Base-by-base conservation (phyloP, 495 filamentous ascomycete species). In the Aspergillus sclerotiicarbonarius region DNA sequence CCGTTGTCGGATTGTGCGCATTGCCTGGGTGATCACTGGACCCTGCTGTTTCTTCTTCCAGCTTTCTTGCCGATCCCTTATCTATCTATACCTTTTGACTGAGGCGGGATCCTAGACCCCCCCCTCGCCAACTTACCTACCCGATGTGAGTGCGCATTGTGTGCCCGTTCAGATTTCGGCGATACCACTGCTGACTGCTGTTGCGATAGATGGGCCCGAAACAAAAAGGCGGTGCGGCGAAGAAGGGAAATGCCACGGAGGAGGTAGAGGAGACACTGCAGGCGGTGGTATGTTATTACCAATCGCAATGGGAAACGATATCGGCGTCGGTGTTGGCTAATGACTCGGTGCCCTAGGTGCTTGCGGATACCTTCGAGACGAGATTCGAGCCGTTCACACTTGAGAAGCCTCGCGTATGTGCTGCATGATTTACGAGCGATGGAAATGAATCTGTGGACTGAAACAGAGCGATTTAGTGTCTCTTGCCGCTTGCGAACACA, bases 281-380 rank as follows among this genome's bases (percentile, higher is more conserved):
- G 74, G 93, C 93, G 45, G 91, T 98, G 63, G 90, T 93, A 72
- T 63, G 84, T 80, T 25, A 49, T 44, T 56, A 20, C 16, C 6
- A 33, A 21, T 37, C 20, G 12, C 25, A 50, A n/a, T 58, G 12
- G 46, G 54, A 58, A 56, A 67, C 31, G 52, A 62, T 31, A 12
- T 13, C 15, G 31, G 56, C 65, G 25, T 13, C 15, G 31, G 56
- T 66, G 65, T 62, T 60, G 53, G 29, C 25, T 44, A 37, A 15
- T 30, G 33, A n/a, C 53, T 43, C 45, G 0, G 46, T 32, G 30
- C 19, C 47, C 4, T 76, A 86, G 86, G 78, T 95, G 20, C 84
- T 98, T 62, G 88, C 92, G 58, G 95, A 98, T 79, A 90, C 91
- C 7, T 98, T 94, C 69, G 91, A 97, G 73, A 92, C 90, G 8